A percentile compares a stretch with the other conserved stretches of the same genome.
Evolutionary conservation across 495 filamentous ascomycete species (phyloP).

Genomic region (Talaromyces adpressus): DNA sequence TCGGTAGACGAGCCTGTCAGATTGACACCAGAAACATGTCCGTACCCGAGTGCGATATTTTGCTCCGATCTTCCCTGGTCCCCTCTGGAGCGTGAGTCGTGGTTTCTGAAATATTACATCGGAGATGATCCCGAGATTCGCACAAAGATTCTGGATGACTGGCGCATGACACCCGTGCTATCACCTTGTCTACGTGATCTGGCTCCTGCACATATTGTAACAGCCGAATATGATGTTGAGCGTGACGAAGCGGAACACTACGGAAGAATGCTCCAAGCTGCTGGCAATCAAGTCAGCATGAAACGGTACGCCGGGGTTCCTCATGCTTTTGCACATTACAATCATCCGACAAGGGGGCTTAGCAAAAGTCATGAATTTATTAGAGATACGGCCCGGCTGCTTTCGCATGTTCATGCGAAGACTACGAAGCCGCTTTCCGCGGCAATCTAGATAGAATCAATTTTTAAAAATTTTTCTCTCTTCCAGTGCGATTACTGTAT

Average conservation of each 20-base stretch:
- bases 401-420: slow-evolving; percentile 9
- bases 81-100: slow-evolving; percentile 18
- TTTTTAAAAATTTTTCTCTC: too few species aligned
- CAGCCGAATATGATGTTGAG: slow-evolving; percentile 21
- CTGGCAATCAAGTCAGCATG: slow-evolving; percentile 18
- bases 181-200: slow-evolving; percentile 14
- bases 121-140: slow-evolving; percentile 15
- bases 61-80: slow-evolving; percentile 18
- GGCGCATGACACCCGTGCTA: slow-evolving; percentile 19
- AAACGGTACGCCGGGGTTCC: slow-evolving; percentile 20
- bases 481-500: too few species aligned
- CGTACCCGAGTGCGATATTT: slow-evolving; percentile 17
- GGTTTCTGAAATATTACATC: slow-evolving; percentile 21
- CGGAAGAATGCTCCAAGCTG: slow-evolving; percentile 12
- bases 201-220: slow-evolving; percentile 19
- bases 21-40: slow-evolving; percentile 12
- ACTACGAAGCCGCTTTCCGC: background rate
- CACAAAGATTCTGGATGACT: slow-evolving; percentile 15
- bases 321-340: slow-evolving; percentile 23
- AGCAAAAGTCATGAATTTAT: slow-evolving; percentile 12
- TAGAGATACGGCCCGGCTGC: slow-evolving; percentile 10
- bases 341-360: slow-evolving; percentile 14
- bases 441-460: background rate
- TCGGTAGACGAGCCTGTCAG: background rate
- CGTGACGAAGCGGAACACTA: slow-evolving; percentile 24